phyloP scores from a whole-genome alignment of 208 protist genomes.

The Leishmania guyanensis region DNA sequence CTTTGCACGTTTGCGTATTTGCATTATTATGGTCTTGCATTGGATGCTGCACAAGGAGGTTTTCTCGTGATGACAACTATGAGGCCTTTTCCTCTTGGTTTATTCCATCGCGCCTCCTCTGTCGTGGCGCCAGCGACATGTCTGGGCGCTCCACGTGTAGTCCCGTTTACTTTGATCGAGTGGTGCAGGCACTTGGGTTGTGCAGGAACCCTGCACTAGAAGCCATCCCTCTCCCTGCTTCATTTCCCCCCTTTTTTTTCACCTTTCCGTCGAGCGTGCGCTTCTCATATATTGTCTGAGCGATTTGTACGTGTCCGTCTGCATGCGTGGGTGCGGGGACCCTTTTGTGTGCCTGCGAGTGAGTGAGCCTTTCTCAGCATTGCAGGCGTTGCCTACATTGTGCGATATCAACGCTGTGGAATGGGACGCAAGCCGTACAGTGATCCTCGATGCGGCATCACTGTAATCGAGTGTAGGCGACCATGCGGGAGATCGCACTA shows the following conservation, averaged over 20 bases:
- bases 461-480: constrained; percentile 53
- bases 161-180: not conserved
- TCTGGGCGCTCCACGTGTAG: not conserved
- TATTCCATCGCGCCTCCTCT: not conserved
- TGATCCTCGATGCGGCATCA: constrained; percentile 37
- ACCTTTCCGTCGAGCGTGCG: not conserved
- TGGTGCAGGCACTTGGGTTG: not conserved
- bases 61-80: not conserved
- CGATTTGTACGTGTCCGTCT: not conserved
- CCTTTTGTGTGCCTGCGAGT: too few species aligned
- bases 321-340: not conserved
- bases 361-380: constrained; percentile 1
- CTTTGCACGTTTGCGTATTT: not conserved
- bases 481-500: constrained; percentile 48
- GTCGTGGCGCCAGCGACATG: not conserved
- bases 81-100: not conserved
- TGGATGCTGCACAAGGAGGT: not conserved
- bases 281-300: not conserved
- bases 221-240: not conserved
- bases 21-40: not conserved
- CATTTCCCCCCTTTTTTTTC: not conserved
- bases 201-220: not conserved
- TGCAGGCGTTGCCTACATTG: constrained; percentile 33
- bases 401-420: constrained; percentile 49
- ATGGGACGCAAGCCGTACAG: constrained; percentile 55